Evolutionary conservation across 2,329 filamentous ascomycete species (phyloP), one percentile per base, ranked within the genome.

Genomic region (Fusarium verrucosum): DNA sequence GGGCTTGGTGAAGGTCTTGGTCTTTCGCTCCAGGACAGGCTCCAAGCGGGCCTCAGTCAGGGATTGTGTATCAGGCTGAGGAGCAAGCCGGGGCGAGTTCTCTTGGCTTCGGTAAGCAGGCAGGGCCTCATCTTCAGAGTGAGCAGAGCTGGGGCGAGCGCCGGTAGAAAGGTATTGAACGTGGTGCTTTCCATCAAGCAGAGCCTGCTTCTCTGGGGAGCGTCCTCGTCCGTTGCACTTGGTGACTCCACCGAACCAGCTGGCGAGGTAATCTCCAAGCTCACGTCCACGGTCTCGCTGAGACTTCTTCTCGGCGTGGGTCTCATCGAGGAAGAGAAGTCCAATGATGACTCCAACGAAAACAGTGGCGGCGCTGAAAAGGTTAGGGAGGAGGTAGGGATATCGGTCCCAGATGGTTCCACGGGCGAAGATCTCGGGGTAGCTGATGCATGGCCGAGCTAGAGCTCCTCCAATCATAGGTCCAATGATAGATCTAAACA

Each of bases 311-410:
- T 91, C 88, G 45, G 89, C 85, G 74, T 99, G 95, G 2, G 95
- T 98, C 80, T 99, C 95, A 75, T 99, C 93, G 52, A 99, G 82
- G 73, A 97, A 97, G 19, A 97, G 79, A 51, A 96, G 81, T 17
- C 94, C 94, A 50, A 95, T 84, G 5, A 89, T 74, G 42, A 97
- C 89, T 17, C 93, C 92, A 62, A 91, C 81, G 35, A 89, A 78
- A 10, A 96, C 89, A 16, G 95, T 87, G n/a, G 82, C 81, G 28
- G 92, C 89, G 77, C 93, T 96, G 68, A 97, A 90, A n/a, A 97
- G 78, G 76, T 97, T 97, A 32, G 94, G 93, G 45, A 97, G 85
- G 35, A 98, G 85, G 77, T 97, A 99, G 1, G 95, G 95, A 75
- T 90, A 98, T 35, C 80, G 82, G 52, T 94, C 92, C 83, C 95